Conservation (phyloP, 83 land plant species). For the Picea abies region DNA sequence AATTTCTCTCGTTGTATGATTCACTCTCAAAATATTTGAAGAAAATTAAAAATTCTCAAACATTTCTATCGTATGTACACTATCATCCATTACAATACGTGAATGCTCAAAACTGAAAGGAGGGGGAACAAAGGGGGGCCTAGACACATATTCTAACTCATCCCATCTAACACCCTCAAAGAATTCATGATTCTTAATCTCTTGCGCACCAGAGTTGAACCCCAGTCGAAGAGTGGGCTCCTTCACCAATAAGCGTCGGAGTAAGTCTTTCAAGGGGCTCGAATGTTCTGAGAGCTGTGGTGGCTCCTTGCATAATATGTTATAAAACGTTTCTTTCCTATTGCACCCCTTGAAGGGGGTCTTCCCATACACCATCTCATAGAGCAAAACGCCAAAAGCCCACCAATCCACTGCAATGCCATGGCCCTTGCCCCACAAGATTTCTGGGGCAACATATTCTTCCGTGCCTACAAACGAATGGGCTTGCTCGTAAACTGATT, state of each 20-base stretch:
- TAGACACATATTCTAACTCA: constrained; percentile 41
- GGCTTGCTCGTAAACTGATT: constrained; percentile 33
- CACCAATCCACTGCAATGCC: constrained; percentile 82
- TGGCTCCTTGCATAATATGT: constrained; percentile 69
- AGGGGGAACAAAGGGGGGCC: constrained; percentile 61
- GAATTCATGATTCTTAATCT: constrained; percentile 69
- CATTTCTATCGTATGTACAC: neutral
- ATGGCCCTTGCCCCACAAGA: constrained; percentile 71
- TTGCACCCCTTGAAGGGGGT: constrained; percentile 73
- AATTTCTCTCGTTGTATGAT: too few relatives aligned
- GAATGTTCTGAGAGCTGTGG: constrained; percentile 31
- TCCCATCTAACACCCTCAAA: constrained; percentile 83
- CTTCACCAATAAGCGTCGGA: constrained; percentile 53
- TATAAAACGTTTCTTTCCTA: constrained; percentile 70
- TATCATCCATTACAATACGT: neutral
- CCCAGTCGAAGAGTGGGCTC: constrained; percentile 63
- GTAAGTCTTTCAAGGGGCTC: constrained; percentile 56
- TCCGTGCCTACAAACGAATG: constrained; percentile 58
- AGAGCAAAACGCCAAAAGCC: constrained; percentile 78
- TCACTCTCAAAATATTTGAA: neutral
- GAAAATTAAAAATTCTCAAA: neutral
- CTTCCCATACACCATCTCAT: constrained; percentile 71
- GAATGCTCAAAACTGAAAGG: constrained; percentile 17
- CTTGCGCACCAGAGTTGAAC: constrained; percentile 54
- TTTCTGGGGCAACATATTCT: constrained; percentile 46